phyloP scores from a whole-genome alignment of 2,329 filamentous ascomycete species.

The Thielaviopsis musarum region DNA sequence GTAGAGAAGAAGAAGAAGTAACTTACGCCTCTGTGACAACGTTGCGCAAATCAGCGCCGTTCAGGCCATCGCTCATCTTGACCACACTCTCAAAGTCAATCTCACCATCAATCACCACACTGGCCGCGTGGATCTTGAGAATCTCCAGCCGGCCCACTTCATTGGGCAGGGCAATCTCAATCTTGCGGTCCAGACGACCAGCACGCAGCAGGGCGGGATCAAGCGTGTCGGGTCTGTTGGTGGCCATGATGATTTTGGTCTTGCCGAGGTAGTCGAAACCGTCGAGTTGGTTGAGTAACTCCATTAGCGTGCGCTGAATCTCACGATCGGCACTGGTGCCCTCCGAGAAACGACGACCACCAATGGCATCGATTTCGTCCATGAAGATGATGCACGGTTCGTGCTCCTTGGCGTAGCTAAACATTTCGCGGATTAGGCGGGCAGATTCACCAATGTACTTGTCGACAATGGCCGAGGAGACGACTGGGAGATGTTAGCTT shows the following conservation, averaged over 20 bases:
- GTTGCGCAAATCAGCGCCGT: slow-evolving; percentile 92
- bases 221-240: slow-evolving; percentile 89
- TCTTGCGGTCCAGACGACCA: slow-evolving; percentile 88
- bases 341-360: slow-evolving; percentile 89
- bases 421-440: slow-evolving; percentile 96
- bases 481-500: slow-evolving; percentile 40
- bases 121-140: slow-evolving; percentile 86
- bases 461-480: slow-evolving; percentile 96
- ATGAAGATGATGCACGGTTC: slow-evolving; percentile 99
- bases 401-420: slow-evolving; percentile 97
- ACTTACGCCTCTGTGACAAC: slow-evolving; percentile 96
- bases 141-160: slow-evolving; percentile 94
- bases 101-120: slow-evolving; percentile 79
- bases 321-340: slow-evolving; percentile 95
- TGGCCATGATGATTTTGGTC: slow-evolving; percentile 99
- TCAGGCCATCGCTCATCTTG: slow-evolving; percentile 98
- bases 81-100: slow-evolving; percentile 98
- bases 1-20: background rate
- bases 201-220: slow-evolving; percentile 86
- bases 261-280: slow-evolving; percentile 98
- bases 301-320: slow-evolving; percentile 97
- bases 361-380: slow-evolving; percentile 99
- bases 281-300: slow-evolving; percentile 93
- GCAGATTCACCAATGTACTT: slow-evolving; percentile 99
- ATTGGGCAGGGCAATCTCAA: slow-evolving; percentile 93